A percentile compares a stretch with the other conserved stretches of the same genome.
Evolutionary conservation across 805 yeast species (phyloP).

Genomic region (Pichia deserticola): DNA sequence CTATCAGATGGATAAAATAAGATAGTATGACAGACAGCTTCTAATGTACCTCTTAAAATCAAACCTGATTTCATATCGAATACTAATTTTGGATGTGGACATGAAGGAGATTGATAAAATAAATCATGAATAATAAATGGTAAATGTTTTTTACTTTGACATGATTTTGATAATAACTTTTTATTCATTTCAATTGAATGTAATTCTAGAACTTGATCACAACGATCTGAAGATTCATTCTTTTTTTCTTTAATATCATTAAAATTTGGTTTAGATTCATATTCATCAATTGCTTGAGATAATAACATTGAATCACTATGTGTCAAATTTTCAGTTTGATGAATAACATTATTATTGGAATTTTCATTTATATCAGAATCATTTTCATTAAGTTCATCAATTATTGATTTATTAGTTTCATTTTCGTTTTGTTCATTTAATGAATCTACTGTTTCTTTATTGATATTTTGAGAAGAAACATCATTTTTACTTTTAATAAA

Average conservation of each 20-base stretch:
- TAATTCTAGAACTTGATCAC: not conserved
- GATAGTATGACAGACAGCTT: slow-evolving; percentile 70
- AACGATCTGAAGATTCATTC: not conserved
- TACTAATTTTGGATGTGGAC: slow-evolving; percentile 57
- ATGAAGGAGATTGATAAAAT: slow-evolving; percentile 29
- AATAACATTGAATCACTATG: slow-evolving; percentile 2
- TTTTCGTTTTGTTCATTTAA: not conserved
- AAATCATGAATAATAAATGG: slow-evolving; percentile 5
- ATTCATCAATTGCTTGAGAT: slow-evolving; percentile 2
- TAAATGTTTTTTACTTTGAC: not conserved
- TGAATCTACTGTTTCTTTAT: not conserved
- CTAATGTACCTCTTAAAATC: slow-evolving; percentile 50
- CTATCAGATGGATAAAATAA: slow-evolving; percentile 41
- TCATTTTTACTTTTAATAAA: slow-evolving; percentile 3
- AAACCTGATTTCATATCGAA: slow-evolving; percentile 40
- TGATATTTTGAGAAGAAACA: not conserved
- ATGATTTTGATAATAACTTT: not conserved
- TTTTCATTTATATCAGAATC: not conserved
- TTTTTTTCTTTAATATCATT: not conserved
- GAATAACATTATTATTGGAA: not conserved
- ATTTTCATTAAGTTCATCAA: too few species aligned
- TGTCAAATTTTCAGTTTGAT: not conserved
- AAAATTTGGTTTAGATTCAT: not conserved
- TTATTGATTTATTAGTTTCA: not conserved
- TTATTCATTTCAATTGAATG: not conserved